phyloP scores from a whole-genome alignment of 108 stramenopile genomes.

The Skeletonema tropicum region DNA sequence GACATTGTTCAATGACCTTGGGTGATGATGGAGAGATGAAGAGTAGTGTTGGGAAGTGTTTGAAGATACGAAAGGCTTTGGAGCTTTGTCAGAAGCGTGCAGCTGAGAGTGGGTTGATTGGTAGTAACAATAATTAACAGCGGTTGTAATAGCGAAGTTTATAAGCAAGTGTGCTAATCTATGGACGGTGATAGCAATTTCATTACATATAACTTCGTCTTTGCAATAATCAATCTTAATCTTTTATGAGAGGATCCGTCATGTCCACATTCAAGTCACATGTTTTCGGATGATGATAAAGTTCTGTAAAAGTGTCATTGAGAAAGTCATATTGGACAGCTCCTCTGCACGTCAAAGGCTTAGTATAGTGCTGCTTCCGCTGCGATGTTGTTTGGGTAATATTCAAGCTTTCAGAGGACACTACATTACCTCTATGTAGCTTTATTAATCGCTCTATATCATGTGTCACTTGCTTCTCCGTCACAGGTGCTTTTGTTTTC shows the following conservation, averaged over 20 bases:
- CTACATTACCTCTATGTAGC: not conserved
- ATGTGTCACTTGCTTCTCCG: slow-evolving; percentile 21
- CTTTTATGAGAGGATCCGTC: too few relatives aligned
- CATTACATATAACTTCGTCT: too few relatives aligned
- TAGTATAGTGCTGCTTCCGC: slow-evolving; percentile 6
- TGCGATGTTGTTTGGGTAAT: not conserved
- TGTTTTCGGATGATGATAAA: slow-evolving; percentile 44
- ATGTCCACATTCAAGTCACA: not conserved
- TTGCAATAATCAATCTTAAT: too few relatives aligned
- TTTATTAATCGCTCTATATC: slow-evolving; percentile 23
- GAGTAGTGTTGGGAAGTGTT: slow-evolving; percentile 60
- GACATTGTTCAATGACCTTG: slow-evolving; percentile 64
- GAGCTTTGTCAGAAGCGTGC: slow-evolving; percentile 30
- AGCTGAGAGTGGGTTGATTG: slow-evolving; percentile 16
- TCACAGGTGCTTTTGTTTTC: not conserved
- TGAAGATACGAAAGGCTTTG: slow-evolving; percentile 22
- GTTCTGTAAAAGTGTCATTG: slow-evolving; percentile 35
- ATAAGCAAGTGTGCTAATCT: too few relatives aligned
- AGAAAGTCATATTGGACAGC: slow-evolving; percentile 32
- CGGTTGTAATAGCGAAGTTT: too few relatives aligned
- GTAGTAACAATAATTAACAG: too few relatives aligned
- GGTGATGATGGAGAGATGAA: slow-evolving; percentile 49
- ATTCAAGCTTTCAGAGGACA: not conserved
- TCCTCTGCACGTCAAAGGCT: slow-evolving; percentile 35
- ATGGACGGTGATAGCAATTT: too few relatives aligned